A percentile compares a stretch with the other conserved stretches of the same genome.
phyloP scores from a whole-genome alignment of 1,139 yeast species.

The Maudiozyma humilis region DNA sequence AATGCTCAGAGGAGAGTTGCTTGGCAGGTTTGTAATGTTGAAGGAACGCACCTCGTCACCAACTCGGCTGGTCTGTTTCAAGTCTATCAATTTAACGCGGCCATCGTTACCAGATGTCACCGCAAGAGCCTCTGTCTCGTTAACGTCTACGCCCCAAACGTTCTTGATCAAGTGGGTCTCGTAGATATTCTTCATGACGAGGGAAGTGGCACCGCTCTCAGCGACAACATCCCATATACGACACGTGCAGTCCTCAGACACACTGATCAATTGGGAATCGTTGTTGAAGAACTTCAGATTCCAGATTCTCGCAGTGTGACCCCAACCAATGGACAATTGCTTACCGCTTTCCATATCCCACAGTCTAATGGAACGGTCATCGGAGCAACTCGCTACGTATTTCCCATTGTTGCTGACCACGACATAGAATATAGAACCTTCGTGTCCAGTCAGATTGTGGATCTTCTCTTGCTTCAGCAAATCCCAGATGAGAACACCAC shows the following conservation, averaged over 20 bases:
- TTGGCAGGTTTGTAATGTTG: conserved; percentile 33
- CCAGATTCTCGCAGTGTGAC: conserved; percentile 95
- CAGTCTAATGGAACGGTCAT: conserved; percentile 78
- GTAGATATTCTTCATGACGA: conserved; percentile 40
- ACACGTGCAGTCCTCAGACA: conserved; percentile 87
- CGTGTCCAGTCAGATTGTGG: conserved; percentile 62
- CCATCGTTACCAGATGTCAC: conserved; percentile 93
- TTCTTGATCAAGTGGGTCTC: conserved; percentile 80
- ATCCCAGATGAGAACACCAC: conserved; percentile 79
- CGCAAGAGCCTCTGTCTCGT: conserved; percentile 39
- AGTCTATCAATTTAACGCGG: conserved; percentile 54
- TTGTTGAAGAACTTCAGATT: conserved; percentile 50
- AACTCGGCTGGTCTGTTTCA: conserved; percentile 30
- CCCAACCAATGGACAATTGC: conserved; percentile 80
- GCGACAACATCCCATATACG: conserved; percentile 54
- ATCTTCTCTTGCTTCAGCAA: conserved; percentile 38
- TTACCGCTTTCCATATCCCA: conserved; percentile 55
- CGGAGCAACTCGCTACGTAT: conserved; percentile 73
- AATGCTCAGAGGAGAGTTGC: conserved; percentile 25
- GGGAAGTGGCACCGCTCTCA: conserved; percentile 22
- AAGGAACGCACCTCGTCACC: conserved; percentile 29
- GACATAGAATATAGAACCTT: conserved; percentile 86
- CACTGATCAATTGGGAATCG: conserved; percentile 43
- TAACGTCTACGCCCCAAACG: conserved; percentile 74
- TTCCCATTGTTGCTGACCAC: conserved; percentile 49